phyloP scores from a whole-genome alignment of 2,329 filamentous ascomycete species.

The Microdochium bolleyi region DNA sequence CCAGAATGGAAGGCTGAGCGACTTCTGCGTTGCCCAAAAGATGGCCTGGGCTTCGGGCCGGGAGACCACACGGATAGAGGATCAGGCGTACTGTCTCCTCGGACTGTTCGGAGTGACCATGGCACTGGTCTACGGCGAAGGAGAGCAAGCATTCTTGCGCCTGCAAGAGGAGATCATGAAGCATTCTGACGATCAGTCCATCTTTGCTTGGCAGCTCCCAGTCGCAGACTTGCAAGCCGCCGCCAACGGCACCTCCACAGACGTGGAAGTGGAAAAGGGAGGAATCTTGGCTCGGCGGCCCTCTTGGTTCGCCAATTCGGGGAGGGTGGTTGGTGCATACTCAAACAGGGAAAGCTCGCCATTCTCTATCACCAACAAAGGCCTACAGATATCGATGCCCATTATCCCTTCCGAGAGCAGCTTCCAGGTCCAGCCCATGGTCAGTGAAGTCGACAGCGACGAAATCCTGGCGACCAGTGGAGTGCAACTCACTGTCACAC shows the following conservation, averaged over 20 bases:
- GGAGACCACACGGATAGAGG: slow-evolving; percentile 4
- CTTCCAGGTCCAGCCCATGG: background rate
- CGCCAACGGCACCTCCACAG: background rate
- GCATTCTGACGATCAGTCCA: background rate
- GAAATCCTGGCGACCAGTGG: background rate
- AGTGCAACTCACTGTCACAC: background rate
- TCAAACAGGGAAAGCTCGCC: background rate
- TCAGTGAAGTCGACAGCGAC: background rate
- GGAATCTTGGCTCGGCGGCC: background rate
- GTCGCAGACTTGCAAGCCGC: background rate
- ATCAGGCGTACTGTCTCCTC: slow-evolving; percentile 6
- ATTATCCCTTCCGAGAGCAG: background rate
- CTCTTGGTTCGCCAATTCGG: background rate
- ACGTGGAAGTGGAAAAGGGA: background rate
- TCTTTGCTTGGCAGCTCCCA: slow-evolving; percentile 1
- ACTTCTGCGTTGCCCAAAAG: slow-evolving; percentile 3
- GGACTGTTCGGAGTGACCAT: slow-evolving; percentile 6
- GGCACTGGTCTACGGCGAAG: slow-evolving; percentile 5
- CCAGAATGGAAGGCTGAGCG: background rate
- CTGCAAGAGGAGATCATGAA: slow-evolving; percentile 3
- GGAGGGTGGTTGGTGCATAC: background rate
- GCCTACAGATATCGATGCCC: background rate
- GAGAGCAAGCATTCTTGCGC: slow-evolving; percentile 2
- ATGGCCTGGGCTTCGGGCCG: slow-evolving; percentile 7
- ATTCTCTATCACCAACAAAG: background rate